Conservation (phyloP, 75 land plant species). For the Adiantum capillusveneris region DNA sequence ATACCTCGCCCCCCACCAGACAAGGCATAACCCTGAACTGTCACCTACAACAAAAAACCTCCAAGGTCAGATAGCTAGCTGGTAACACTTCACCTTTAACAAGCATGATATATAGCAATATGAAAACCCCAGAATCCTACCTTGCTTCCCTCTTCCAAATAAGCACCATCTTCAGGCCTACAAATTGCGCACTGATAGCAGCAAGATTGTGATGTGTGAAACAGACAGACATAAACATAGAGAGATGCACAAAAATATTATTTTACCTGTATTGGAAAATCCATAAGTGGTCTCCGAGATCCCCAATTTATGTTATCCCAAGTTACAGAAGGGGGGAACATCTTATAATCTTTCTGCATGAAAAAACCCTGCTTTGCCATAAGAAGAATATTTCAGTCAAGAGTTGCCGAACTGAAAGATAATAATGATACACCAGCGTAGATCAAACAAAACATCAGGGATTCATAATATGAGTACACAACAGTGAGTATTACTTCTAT, state of each 20-base stretch:
- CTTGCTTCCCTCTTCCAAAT: constrained; percentile 6
- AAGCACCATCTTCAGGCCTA: constrained; percentile 22
- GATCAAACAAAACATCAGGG: too few species aligned
- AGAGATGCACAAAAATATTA: too few species aligned
- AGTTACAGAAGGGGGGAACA: constrained; percentile 94
- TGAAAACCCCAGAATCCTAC: too few species aligned
- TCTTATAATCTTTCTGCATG: constrained; percentile 96
- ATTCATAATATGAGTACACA: too few species aligned
- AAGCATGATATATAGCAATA: too few species aligned
- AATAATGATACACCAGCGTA: too few species aligned
- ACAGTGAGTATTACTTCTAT: too few species aligned
- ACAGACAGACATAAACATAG: too few species aligned
- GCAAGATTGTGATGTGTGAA: not conserved
- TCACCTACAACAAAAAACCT: constrained; percentile 43
- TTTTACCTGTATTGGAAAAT: constrained; percentile 94
- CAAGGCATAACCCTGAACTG: constrained; percentile 71
- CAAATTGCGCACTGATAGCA: constrained; percentile 31
- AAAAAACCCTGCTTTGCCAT: constrained; percentile 99
- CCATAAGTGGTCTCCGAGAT: constrained; percentile 84
- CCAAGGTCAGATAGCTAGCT: too few species aligned
- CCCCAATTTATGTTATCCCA: constrained; percentile 90
- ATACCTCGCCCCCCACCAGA: constrained; percentile 98
- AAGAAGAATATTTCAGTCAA: too few species aligned
- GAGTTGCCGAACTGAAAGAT: too few species aligned
- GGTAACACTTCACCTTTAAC: too few species aligned